Evolutionary conservation across 139 green algal genomes (phyloP), one percentile per base, ranked within the genome.

Genomic region (Coelastrella sp.): DNA sequence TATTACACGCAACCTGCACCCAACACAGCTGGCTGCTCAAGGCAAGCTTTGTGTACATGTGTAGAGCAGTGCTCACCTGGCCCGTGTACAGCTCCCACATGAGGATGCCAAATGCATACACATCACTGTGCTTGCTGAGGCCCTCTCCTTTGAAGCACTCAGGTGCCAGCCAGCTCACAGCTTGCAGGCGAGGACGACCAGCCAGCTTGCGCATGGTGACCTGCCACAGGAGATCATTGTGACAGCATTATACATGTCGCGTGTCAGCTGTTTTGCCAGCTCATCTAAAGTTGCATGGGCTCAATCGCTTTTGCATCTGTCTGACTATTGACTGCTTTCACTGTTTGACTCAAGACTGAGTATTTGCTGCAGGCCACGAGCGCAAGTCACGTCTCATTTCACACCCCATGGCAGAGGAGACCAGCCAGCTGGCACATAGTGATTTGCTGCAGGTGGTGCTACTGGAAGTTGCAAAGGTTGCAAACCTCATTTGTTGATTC

Each of bases 51-150:
- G 3, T n/a, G n/a, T n/a, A 3, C 35, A 49, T 5, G 3, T 49
- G 3, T 49, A 49, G 1, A 49, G 35, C 35, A 49, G 15, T 61
- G 6, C 86, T 0, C 60, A 85, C 86, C 87, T 91, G 78, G 7
- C 92, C 86, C 4, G 90, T 94, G 78, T 92, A 92, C 8, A 92
- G 72, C 82, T 94, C 92, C 74, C 80, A 94, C 92, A 94, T 94
- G 4, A 94, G 90, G 10, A 94, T 83, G 0, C 92, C 92, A 78
- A 94, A 93, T 56, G 91, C 88, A 87, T 93, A 94, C 7, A 92
- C 87, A 82, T 94, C 89, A 12, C 24, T 68, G 68, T 83, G 25
- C 59, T 86, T 85, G 35, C 72, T 87, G 14, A 85, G 61, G 49
- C 78, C 61, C 57, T 93, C 90, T 5, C 90, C 90, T 8, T 79